Evolutionary conservation across 202 grass and related monocot genomes (phyloP), one percentile per base, ranked within the genome.

Genomic region (Setaria viridis): DNA sequence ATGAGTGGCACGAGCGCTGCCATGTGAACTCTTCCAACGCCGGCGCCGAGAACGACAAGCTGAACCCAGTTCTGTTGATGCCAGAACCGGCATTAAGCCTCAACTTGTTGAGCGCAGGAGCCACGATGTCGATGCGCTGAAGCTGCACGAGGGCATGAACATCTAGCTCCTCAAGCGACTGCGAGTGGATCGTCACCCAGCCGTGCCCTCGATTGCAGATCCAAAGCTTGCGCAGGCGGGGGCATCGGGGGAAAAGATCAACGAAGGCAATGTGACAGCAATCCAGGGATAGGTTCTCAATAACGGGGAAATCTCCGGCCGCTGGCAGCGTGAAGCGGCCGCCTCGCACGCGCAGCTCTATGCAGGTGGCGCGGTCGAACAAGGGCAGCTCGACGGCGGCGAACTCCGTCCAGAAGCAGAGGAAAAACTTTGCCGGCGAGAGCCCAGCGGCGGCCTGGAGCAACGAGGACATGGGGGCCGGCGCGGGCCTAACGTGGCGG

Each of bases 21-120:
- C 63, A 80, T 68, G 63, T 68, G 2, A 80, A 63, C 12, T 68
- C 47, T 32, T 80, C 48, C 62, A 80, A 30, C 10, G 11, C 33
- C 2, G 78, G 78, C 32, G 49, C 78, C 19, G 49, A 39, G 7
- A 69, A 54, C 15, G 35, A 39, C 19, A 81, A 68, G 50, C 50
- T 68, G 50, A 47, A 55, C 3, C 56, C 64, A 9, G 8, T 59
- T 53, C 11, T 65, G 48, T 10, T 3, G 78, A 81, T 56, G 4
- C 64, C 78, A 3, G 1, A 6, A 69, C 13, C 0, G 1, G 64
- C 63, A 81, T 56, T 1, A 2, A 81, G 20, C 5, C 9, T 10
- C 64, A 69, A 6, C 48, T 14, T 56, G n/a, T 56, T 69, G 0
- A 81, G 78, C 10, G 12, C 63, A 29, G 47, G 78, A 17, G 62